Conservation (phyloP, 176 grass and related monocot genomes). For the Hsuehochloa calcarea region DNA sequence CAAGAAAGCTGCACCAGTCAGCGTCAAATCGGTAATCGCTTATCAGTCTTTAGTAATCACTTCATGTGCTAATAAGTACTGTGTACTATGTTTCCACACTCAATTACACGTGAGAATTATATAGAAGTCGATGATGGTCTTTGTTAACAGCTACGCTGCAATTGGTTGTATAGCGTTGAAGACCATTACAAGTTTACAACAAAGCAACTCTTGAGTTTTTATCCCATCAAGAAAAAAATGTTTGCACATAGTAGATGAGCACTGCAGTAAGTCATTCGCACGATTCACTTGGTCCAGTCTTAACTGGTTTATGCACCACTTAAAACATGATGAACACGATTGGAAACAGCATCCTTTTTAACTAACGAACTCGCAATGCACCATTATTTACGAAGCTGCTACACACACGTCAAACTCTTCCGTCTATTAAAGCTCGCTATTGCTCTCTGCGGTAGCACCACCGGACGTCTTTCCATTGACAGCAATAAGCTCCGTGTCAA, state of each 20-base stretch:
- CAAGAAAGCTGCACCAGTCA: neutral
- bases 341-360: neutral
- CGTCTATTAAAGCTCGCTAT: conserved; percentile 53
- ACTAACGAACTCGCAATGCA: neutral
- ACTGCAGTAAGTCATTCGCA: neutral
- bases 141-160: neutral
- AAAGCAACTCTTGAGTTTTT: no score
- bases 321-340: neutral
- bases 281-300: neutral
- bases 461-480: conserved; percentile 63
- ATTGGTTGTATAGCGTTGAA: neutral
- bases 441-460: neutral
- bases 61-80: neutral
- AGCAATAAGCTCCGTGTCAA: conserved; percentile 84
- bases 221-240: neutral
- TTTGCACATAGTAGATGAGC: neutral
- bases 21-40: neutral
- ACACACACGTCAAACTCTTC: neutral
- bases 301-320: neutral
- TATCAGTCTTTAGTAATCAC: neutral
- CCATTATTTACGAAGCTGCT: neutral
- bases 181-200: neutral
- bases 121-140: neutral
- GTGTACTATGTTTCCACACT: neutral
- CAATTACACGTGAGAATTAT: neutral